Evolutionary conservation across 2,329 filamentous ascomycete genomes (phyloP).

Genomic region (Trichoderma semiorbis): DNA sequence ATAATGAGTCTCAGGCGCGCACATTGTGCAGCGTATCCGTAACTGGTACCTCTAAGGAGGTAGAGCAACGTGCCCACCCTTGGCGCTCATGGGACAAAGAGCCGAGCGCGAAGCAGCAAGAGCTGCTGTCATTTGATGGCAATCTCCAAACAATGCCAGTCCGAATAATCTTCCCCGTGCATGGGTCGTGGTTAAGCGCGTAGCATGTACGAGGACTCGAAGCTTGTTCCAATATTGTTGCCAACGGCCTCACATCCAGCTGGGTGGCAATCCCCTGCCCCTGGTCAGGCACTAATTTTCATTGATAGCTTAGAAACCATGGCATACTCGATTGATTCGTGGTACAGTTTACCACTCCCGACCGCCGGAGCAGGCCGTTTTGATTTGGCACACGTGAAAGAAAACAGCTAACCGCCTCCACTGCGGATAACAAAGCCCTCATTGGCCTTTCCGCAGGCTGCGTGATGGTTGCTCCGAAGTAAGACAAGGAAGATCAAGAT

Average conservation of each 20-base stretch:
- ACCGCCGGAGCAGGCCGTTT: constrained; percentile 15
- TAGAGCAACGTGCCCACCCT: neutral
- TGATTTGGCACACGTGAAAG: constrained; percentile 8
- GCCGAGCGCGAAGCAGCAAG: neutral
- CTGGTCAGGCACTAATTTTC: neutral
- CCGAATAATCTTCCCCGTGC: neutral
- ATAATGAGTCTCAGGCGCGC: constrained; percentile 14
- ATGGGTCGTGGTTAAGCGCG: neutral
- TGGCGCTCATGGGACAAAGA: neutral
- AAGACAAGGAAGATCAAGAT: constrained; percentile 21
- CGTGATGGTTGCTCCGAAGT: constrained; percentile 16
- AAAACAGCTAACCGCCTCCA: constrained; percentile 4
- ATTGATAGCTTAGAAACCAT: neutral
- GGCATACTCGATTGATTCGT: neutral
- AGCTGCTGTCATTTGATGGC: neutral
- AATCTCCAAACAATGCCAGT: neutral
- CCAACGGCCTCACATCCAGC: neutral
- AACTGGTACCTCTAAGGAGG: neutral
- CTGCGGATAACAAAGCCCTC: neutral
- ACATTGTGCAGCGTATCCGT: constrained; percentile 9
- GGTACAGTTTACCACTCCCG: neutral
- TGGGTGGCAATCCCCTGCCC: neutral
- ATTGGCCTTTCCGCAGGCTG: constrained; percentile 5
- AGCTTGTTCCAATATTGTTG: neutral
- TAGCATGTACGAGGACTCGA: neutral